Conservation (phyloP, 352 stramenopile species). For the Pythium phragmitis region DNA sequence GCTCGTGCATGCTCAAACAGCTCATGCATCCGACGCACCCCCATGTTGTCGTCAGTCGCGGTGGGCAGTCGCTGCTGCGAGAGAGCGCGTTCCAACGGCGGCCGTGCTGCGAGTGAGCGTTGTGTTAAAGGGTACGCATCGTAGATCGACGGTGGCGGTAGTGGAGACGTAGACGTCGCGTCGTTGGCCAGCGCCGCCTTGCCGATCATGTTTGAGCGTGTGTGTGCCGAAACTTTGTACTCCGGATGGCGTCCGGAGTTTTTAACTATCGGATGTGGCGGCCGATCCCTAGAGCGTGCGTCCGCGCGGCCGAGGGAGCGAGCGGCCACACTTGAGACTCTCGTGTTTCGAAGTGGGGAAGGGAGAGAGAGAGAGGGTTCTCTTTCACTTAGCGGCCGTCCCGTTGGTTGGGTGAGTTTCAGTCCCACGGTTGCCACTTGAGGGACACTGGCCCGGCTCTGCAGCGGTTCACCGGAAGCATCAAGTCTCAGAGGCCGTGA, state of each 20-base stretch:
- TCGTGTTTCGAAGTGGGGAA: conserved; percentile 7
- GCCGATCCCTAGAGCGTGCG: neutral
- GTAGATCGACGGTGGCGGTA: conserved; percentile 50
- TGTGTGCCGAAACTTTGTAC: neutral
- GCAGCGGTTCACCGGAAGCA: neutral
- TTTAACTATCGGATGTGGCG: neutral
- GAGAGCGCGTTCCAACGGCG: conserved; percentile 35
- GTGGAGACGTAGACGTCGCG: neutral
- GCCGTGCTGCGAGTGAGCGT: conserved; percentile 25
- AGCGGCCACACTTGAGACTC: neutral
- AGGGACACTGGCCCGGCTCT: conserved; percentile 8
- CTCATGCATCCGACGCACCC: conserved; percentile 15
- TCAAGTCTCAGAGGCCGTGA: conserved; percentile 19
- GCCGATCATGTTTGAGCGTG: neutral
- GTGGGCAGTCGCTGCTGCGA: conserved; percentile 21
- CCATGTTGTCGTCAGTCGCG: conserved; percentile 6
- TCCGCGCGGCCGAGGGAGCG: conserved; percentile 5
- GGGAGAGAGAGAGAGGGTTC: conserved; percentile 9
- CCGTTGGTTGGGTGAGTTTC: conserved; percentile 8
- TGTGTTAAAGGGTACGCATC: conserved; percentile 64
- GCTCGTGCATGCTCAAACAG: conserved; percentile 21
- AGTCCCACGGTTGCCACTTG: conserved; percentile 8
- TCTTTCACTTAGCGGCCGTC: neutral
- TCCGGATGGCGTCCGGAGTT: conserved; percentile 14
- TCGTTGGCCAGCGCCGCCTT: neutral